phyloP scores from a whole-genome alignment of 2,329 filamentous ascomycete genomes.

The Penicillium occitanis region DNA sequence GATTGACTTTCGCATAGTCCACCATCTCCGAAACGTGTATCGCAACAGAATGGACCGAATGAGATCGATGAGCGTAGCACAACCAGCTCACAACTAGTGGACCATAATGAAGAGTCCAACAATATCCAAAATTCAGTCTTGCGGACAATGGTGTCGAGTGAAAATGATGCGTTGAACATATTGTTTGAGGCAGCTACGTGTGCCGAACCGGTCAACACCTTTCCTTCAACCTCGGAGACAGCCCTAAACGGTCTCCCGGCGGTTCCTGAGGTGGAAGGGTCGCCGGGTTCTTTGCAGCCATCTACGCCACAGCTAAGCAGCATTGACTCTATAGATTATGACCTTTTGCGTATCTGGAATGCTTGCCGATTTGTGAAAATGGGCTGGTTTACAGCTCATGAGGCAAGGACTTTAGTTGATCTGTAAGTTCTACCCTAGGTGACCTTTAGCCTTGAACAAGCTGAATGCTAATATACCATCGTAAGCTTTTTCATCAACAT shows the following conservation, averaged over 20 bases:
- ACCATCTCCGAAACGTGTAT: neutral
- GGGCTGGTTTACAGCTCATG: constrained; percentile 55
- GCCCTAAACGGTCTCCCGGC: neutral
- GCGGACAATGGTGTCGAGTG: neutral
- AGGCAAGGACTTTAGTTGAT: constrained; percentile 52
- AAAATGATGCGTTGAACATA: neutral
- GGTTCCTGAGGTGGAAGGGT: neutral
- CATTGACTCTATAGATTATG: constrained; percentile 19
- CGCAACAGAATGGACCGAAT: neutral
- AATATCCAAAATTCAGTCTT: neutral
- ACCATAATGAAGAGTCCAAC: neutral
- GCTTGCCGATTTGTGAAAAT: constrained; percentile 53
- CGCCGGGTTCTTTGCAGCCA: neutral
- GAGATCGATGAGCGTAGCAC: neutral
- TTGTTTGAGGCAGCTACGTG: neutral
- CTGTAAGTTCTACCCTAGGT: constrained; percentile 39
- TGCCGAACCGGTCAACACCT: neutral
- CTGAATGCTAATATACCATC: neutral
- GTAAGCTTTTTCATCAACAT: constrained; percentile 26
- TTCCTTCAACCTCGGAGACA: neutral
- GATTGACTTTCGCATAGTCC: neutral
- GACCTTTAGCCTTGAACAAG: neutral
- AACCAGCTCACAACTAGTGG: neutral
- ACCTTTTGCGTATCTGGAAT: constrained; percentile 46
- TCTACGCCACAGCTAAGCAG: neutral